A percentile compares a stretch with the other conserved stretches of the same genome.
Conservation (phyloP, 495 filamentous ascomycete species). For the Stereocaulon alpinum region DNA sequence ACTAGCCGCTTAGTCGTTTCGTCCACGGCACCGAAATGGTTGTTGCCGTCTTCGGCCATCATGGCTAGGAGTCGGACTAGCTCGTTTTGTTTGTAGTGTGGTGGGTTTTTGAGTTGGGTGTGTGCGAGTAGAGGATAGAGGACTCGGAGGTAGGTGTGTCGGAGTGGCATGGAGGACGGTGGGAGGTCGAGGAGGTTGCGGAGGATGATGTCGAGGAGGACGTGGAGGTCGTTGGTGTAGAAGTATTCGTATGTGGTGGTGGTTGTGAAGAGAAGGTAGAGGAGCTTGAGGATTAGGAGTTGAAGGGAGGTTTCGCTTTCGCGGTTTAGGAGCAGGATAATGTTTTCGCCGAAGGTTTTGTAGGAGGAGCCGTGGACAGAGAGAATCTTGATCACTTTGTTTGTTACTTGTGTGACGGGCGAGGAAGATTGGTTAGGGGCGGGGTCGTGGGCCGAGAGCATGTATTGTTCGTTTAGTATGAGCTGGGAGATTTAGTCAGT, state of each 20-base stretch:
- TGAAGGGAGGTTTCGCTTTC: constrained; percentile 91
- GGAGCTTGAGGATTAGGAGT: constrained; percentile 84
- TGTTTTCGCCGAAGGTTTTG: constrained; percentile 95
- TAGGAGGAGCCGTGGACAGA: constrained; percentile 67
- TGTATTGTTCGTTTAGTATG: constrained; percentile 96
- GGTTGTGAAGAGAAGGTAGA: constrained; percentile 92
- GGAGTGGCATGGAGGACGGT: constrained; percentile 62
- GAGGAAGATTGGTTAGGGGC: constrained; percentile 28
- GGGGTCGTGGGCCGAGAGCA: constrained; percentile 60
- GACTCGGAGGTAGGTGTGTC: constrained; percentile 97
- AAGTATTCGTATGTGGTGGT: constrained; percentile 91
- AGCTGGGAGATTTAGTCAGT: constrained; percentile 44
- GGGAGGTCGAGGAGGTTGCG: constrained; percentile 91
- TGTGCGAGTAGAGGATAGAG: constrained; percentile 82
- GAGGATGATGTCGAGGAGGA: constrained; percentile 90
- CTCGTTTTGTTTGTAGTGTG: constrained; percentile 88
- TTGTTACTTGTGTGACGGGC: constrained; percentile 53
- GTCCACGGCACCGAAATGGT: constrained; percentile 84
- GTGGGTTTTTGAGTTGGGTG: constrained; percentile 74
- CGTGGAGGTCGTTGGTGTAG: constrained; percentile 92
- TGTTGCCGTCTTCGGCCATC: constrained; percentile 40
- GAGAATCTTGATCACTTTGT: constrained; percentile 84
- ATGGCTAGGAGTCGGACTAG: constrained; percentile 62
- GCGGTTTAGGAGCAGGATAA: constrained; percentile 90
- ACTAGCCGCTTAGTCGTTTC: constrained; percentile 82